Conservation (phyloP, 1,139 yeast species). For the Pneumocystis canis region DNA sequence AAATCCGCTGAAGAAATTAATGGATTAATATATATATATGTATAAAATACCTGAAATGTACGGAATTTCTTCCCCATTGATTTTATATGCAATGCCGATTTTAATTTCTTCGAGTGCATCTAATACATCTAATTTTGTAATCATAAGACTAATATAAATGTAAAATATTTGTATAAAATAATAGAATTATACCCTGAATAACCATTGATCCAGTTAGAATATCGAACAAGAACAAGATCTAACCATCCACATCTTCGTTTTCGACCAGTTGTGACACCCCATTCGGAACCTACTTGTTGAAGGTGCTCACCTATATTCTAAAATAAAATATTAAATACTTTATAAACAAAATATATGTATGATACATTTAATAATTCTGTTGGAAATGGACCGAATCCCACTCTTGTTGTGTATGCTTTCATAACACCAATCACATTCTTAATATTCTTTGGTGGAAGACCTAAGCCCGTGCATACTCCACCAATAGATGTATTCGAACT, state of each 20-base stretch:
- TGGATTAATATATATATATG: neutral
- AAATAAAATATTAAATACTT: neutral
- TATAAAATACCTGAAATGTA: constrained; percentile 46
- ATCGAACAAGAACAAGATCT: constrained; percentile 84
- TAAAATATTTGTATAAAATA: neutral
- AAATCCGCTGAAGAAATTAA: constrained; percentile 48
- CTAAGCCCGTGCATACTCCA: constrained; percentile 94
- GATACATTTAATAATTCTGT: constrained; percentile 78
- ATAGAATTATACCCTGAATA: constrained; percentile 38
- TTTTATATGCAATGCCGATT: constrained; percentile 69
- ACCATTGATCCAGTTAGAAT: constrained; percentile 82
- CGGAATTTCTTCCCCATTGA: constrained; percentile 57
- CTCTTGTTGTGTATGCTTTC: constrained; percentile 96
- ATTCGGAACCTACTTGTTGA: constrained; percentile 81
- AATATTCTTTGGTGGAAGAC: constrained; percentile 76
- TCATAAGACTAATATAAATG: constrained; percentile 42
- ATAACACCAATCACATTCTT: constrained; percentile 85
- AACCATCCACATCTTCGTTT: constrained; percentile 99
- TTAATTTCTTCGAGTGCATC: constrained; percentile 78
- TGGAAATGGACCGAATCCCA: constrained; percentile 99
- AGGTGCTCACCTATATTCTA: constrained; percentile 58
- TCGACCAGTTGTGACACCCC: constrained; percentile 97
- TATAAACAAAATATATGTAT: neutral
- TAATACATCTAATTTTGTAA: constrained; percentile 88
- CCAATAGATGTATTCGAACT: constrained; percentile 94